Evolutionary conservation across 257 asterid genomes (phyloP).

Genomic region (Ajuga chamaepitys): DNA sequence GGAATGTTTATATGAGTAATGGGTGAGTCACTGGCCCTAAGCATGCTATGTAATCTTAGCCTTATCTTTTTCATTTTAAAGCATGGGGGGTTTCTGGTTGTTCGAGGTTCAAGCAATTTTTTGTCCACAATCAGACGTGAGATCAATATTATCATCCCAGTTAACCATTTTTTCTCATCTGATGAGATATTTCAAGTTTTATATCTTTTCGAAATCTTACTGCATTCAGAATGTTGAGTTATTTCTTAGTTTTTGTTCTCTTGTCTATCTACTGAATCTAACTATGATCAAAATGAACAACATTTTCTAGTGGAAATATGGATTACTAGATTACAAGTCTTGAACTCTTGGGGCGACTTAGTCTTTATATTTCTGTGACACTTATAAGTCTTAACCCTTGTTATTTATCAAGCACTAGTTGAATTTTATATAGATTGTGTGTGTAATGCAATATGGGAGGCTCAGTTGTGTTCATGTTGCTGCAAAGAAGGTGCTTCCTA

Average conservation of each 20-base stretch:
- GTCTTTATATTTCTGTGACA: background rate
- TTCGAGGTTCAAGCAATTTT: background rate
- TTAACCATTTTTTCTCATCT: conserved; percentile 1
- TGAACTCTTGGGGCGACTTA: background rate
- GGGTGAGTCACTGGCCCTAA: conserved; percentile 7
- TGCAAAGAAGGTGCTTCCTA: conserved; percentile 72
- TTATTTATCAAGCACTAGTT: background rate
- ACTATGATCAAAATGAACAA: background rate
- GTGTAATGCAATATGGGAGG: conserved; percentile 77
- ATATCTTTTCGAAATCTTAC: background rate
- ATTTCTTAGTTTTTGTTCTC: background rate
- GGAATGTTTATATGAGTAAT: too few species aligned
- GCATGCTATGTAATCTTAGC: background rate
- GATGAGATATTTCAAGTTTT: background rate
- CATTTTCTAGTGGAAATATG: background rate
- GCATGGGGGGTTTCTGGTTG: background rate
- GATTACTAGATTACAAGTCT: background rate
- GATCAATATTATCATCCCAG: background rate
- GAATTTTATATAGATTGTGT: background rate
- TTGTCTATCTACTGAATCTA: conserved; percentile 5
- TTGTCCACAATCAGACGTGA: conserved; percentile 2
- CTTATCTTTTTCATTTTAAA: background rate
- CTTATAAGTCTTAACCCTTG: background rate
- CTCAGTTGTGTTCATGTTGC: conserved; percentile 80
- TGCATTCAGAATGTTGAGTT: background rate